A percentile compares a stretch with the other conserved stretches of the same genome.
These are phyloP conservation scores for Saussurea involucrata DNA, from an alignment of 129 eudicot species.

Conservation along the genomic window DNA sequence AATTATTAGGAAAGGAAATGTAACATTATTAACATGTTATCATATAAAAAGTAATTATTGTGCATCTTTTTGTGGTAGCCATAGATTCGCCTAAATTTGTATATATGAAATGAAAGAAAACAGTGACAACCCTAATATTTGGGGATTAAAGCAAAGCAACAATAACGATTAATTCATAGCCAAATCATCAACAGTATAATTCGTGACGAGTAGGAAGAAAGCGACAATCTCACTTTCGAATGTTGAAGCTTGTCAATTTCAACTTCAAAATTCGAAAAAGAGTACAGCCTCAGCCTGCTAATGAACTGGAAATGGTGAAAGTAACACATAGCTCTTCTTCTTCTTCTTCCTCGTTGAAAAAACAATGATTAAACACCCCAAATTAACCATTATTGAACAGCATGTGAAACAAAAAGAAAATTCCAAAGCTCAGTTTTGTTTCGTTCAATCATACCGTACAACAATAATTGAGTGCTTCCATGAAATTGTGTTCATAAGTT, in stretches of 20 bases:
- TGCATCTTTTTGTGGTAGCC: background rate
- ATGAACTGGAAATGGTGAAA: background rate
- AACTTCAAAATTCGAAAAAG: background rate
- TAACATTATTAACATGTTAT: background rate
- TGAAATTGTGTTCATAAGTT: background rate
- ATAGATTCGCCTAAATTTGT: background rate
- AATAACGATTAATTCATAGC: constrained; percentile 2
- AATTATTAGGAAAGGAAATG: background rate
- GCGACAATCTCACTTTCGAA: background rate
- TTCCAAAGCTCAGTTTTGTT: background rate
- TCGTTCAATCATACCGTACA: background rate
- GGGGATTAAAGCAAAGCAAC: constrained; percentile 15
- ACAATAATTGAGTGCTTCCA: background rate
- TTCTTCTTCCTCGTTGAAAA: background rate
- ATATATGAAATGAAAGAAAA: background rate
- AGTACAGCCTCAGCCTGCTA: background rate
- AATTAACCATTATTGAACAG: background rate
- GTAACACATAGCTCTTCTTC: background rate
- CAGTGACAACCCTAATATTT: background rate
- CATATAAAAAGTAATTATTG: background rate
- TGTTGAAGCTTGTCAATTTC: background rate
- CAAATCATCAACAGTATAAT: background rate
- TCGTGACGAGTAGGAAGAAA: background rate
- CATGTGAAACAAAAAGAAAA: background rate
- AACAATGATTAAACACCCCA: background rate